Evolutionary conservation across 306 rosid species (phyloP).

Genomic region (Bauhinia variegata): DNA sequence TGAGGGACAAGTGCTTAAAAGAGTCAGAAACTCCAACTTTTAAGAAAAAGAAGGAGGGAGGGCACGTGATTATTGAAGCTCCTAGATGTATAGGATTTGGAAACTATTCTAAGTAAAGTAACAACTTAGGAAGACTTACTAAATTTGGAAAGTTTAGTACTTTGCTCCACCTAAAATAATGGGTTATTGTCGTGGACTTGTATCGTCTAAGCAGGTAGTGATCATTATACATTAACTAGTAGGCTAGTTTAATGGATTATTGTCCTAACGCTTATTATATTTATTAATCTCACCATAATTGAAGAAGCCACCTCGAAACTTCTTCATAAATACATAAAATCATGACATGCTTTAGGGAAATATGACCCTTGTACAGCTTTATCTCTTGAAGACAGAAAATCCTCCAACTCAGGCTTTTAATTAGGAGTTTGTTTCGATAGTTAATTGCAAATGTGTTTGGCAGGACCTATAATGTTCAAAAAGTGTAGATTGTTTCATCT

Average conservation of each 20-base stretch:
- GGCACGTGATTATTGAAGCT: constrained; percentile 70
- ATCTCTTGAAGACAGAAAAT: constrained; percentile 48
- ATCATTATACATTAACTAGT: constrained; percentile 58
- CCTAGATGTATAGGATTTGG: constrained; percentile 60
- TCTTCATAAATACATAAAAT: constrained; percentile 27
- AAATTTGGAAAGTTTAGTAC: constrained; percentile 52
- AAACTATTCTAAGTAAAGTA: constrained; percentile 36
- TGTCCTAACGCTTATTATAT: constrained; percentile 44
- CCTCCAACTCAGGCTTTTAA: constrained; percentile 55
- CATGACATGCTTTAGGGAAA: too few relatives aligned
- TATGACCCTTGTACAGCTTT: too few relatives aligned
- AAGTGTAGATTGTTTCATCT: too few relatives aligned
- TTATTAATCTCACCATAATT: too few relatives aligned
- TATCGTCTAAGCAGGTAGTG: constrained; percentile 48
- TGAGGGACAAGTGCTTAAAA: too few relatives aligned
- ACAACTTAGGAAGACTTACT: constrained; percentile 35
- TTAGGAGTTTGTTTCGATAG: constrained; percentile 58
- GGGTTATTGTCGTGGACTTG: constrained; percentile 50
- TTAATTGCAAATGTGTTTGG: too few relatives aligned
- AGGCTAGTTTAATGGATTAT: constrained; percentile 37
- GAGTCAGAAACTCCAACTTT: constrained; percentile 52
- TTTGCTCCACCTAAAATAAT: constrained; percentile 19
- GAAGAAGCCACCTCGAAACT: constrained; percentile 28
- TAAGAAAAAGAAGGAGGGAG: constrained; percentile 32
- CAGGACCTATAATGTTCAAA: too few relatives aligned